These are phyloP conservation scores for Cadophora sp. DNA, from an alignment of 2,329 filamentous ascomycete species.

Conservation along the genomic window DNA sequence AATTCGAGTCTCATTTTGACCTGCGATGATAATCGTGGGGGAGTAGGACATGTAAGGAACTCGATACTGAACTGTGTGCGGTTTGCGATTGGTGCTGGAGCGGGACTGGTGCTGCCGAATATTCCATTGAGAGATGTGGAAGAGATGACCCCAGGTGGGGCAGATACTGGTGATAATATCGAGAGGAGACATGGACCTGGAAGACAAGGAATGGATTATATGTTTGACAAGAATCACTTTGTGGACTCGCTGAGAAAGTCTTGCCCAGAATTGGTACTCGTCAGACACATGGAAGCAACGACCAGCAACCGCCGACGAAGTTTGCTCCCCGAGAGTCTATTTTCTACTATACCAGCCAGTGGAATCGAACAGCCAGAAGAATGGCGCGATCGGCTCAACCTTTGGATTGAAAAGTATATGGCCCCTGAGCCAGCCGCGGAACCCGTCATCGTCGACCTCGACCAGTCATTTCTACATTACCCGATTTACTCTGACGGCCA, in stretches of 20 bases:
- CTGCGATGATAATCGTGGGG: conserved; percentile 38
- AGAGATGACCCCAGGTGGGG: conserved; percentile 17
- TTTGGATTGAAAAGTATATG: conserved; percentile 36
- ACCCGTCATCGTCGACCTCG: conserved; percentile 39
- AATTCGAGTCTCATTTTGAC: conserved; percentile 37
- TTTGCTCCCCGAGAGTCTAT: conserved; percentile 38
- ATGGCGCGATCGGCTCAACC: conserved; percentile 35
- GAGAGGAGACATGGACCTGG: conserved; percentile 38
- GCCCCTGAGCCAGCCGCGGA: conserved; percentile 28
- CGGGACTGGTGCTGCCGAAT: conserved; percentile 42
- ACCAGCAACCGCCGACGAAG: conserved; percentile 28
- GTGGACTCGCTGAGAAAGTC: conserved; percentile 36
- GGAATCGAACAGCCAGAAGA: conserved; percentile 38
- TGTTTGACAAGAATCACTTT: conserved; percentile 43
- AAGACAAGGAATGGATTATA: conserved; percentile 39
- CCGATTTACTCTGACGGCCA: conserved; percentile 47
- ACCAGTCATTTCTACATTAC: conserved; percentile 48
- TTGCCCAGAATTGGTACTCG: conserved; percentile 39
- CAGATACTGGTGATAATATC: conserved; percentile 19
- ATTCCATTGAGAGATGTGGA: conserved; percentile 47
- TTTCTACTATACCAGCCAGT: conserved; percentile 31
- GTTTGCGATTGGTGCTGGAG: conserved; percentile 40
- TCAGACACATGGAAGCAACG: conserved; percentile 34
- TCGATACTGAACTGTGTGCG: conserved; percentile 42
- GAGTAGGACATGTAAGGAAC: conserved; percentile 42